Evolutionary conservation across 2,329 filamentous ascomycete genomes (phyloP).

Genomic region (Fusarium humuli): DNA sequence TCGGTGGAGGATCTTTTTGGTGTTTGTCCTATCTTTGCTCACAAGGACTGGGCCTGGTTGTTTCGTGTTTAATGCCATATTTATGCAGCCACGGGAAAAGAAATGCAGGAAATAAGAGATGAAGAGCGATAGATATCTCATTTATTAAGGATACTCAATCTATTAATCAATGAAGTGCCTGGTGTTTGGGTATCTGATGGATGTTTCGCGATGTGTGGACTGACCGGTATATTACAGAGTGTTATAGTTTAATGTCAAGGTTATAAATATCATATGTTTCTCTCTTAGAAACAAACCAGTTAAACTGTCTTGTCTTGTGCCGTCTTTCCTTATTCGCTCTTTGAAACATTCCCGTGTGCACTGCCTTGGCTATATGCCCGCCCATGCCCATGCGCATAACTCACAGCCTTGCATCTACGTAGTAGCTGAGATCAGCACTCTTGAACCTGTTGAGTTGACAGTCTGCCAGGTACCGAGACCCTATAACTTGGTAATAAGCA

Average conservation of each 20-base stretch:
- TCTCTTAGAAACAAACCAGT: constrained; percentile 13
- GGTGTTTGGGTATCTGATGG: too few relatives aligned
- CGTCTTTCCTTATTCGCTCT: neutral
- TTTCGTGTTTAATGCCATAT: constrained; percentile 24
- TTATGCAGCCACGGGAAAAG: constrained; percentile 10
- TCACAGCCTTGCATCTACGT: constrained; percentile 11
- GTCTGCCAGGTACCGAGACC: neutral
- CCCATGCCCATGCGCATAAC: neutral
- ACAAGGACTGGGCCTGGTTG: constrained; percentile 6
- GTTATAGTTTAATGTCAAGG: neutral
- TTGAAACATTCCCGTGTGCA: constrained; percentile 15
- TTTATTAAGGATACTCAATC: too few relatives aligned
- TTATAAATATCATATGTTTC: neutral
- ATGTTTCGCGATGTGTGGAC: too few relatives aligned
- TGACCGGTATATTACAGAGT: neutral
- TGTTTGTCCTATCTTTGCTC: constrained; percentile 30
- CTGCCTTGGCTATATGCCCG: neutral
- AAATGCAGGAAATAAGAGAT: neutral
- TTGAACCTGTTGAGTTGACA: neutral
- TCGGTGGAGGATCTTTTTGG: constrained; percentile 15
- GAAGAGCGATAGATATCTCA: neutral
- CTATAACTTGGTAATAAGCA: neutral
- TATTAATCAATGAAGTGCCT: too few relatives aligned
- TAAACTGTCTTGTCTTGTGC: neutral
- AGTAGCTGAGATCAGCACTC: constrained; percentile 16